A percentile compares a stretch with the other conserved stretches of the same genome.
Evolutionary conservation across 805 yeast genomes (phyloP).

Genomic region (Lipomyces yamanashiensis): DNA sequence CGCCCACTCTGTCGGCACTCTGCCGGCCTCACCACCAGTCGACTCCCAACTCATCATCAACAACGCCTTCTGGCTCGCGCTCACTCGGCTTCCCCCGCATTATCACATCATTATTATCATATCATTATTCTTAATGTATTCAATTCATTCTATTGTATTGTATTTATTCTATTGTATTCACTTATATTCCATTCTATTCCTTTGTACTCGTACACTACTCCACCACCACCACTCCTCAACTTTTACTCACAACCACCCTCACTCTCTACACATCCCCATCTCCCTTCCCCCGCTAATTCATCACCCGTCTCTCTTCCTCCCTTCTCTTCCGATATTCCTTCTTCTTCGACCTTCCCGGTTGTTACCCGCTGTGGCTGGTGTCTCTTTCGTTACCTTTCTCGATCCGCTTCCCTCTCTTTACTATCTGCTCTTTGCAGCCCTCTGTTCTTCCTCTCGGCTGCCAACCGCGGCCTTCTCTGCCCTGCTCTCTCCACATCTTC

Average conservation of each 20-base stretch:
- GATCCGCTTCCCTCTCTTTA: not conserved
- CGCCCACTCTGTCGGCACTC: slow-evolving; percentile 6
- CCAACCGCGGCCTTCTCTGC: not conserved
- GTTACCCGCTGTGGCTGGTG: slow-evolving; percentile 13
- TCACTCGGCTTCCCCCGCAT: not conserved
- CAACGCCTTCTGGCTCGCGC: not conserved
- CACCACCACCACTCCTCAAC: no score
- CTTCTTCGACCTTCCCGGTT: not conserved
- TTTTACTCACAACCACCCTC: no score
- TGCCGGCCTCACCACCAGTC: slow-evolving; percentile 11
- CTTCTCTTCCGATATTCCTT: slow-evolving; percentile 1
- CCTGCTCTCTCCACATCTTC: not conserved
- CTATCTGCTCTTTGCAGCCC: not conserved
- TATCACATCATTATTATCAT: no score
- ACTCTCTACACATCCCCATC: not conserved
- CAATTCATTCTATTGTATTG: no score
- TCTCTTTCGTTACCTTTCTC: slow-evolving; percentile 2
- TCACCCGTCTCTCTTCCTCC: not conserved
- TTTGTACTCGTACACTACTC: not conserved
- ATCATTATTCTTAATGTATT: no score
- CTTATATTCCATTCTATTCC: no score
- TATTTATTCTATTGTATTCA: no score
- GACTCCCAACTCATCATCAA: not conserved
- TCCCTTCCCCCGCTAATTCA: not conserved
- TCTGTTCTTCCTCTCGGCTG: not conserved